Conservation (phyloP, 2,329 filamentous ascomycete genomes). For the Elsinoe arachidis region DNA sequence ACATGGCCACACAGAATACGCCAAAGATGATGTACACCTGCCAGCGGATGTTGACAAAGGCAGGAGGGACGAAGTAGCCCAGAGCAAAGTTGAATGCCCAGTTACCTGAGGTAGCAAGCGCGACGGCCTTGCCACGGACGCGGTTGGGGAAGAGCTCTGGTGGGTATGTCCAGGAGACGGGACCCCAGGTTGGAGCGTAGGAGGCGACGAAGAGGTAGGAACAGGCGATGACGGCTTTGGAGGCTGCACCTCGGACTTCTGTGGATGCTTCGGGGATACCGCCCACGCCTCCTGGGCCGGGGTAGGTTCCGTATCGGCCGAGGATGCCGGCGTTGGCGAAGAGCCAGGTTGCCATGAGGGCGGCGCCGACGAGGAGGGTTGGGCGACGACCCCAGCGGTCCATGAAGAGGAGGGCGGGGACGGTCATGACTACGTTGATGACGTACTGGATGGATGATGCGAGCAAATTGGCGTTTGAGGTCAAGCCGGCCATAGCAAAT, state of each 20-base stretch:
- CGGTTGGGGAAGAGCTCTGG: conserved; percentile 55
- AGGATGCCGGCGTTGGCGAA: conserved; percentile 56
- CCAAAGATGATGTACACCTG: conserved; percentile 68
- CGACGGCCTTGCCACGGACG: conserved; percentile 55
- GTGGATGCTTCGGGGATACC: conserved; percentile 35
- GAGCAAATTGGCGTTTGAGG: conserved; percentile 47
- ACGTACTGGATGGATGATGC: conserved; percentile 65
- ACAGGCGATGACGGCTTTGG: conserved; percentile 52
- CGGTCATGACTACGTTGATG: conserved; percentile 72
- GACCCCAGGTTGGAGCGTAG: conserved; percentile 57
- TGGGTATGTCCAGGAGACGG: conserved; percentile 43
- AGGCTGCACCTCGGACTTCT: conserved; percentile 31
- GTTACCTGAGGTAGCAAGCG: conserved; percentile 52
- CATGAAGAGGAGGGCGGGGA: conserved; percentile 65
- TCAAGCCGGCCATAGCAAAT: conserved; percentile 61
- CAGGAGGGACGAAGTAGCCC: conserved; percentile 49
- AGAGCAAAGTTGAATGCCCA: conserved; percentile 54
- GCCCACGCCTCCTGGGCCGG: conserved; percentile 29
- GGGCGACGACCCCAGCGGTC: conserved; percentile 67
- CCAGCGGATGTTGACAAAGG: conserved; percentile 48
- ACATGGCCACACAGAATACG: conserved; percentile 59
- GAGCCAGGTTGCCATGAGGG: conserved; percentile 55
- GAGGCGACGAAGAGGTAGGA: conserved; percentile 65
- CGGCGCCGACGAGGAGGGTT: conserved; percentile 56
- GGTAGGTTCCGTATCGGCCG: conserved; percentile 46